Conservation (phyloP, 2,329 filamentous ascomycete genomes). For the Endocalyx cinctus region DNA sequence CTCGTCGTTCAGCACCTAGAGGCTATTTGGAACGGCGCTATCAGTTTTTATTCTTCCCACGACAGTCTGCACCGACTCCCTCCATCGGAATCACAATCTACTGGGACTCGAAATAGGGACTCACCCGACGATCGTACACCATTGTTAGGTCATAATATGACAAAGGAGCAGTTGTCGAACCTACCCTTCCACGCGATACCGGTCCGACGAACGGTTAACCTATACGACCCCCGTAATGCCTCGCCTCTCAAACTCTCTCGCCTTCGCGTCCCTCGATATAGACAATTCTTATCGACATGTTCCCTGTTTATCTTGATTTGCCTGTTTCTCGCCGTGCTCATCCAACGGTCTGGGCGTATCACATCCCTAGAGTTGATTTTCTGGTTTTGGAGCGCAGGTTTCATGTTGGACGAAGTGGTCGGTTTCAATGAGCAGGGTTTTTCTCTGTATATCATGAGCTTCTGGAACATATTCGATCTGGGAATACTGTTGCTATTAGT, state of each 20-base stretch:
- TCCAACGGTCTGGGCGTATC: conserved; percentile 71
- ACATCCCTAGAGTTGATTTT: conserved; percentile 83
- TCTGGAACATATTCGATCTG: conserved; percentile 94
- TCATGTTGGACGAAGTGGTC: conserved; percentile 93
- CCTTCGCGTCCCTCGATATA: conserved; percentile 84
- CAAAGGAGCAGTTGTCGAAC: conserved; percentile 26
- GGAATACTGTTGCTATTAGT: conserved; percentile 83
- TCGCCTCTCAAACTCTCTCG: conserved; percentile 89
- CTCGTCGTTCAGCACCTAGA: conserved; percentile 92
- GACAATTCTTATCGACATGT: conserved; percentile 82
- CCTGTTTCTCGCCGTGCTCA: conserved; percentile 78
- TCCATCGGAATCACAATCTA: too few species aligned
- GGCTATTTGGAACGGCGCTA: conserved; percentile 93
- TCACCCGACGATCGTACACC: conserved; percentile 45
- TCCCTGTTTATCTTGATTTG: conserved; percentile 82
- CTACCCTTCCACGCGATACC: conserved; percentile 33
- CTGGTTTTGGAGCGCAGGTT: conserved; percentile 97
- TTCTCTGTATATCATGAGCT: conserved; percentile 93
- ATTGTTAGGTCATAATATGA: conserved; percentile 37
- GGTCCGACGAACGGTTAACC: conserved; percentile 68
- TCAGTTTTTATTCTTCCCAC: conserved; percentile 87
- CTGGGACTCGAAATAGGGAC: conserved; percentile 26
- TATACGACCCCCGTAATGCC: conserved; percentile 88
- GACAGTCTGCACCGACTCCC: conserved; percentile 81
- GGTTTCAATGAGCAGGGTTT: conserved; percentile 97